Percentiles rank a stretch among this genome's conserved stretches.
Conservation (phyloP, 2,329 filamentous ascomycete species). For the Alternaria rosae region DNA sequence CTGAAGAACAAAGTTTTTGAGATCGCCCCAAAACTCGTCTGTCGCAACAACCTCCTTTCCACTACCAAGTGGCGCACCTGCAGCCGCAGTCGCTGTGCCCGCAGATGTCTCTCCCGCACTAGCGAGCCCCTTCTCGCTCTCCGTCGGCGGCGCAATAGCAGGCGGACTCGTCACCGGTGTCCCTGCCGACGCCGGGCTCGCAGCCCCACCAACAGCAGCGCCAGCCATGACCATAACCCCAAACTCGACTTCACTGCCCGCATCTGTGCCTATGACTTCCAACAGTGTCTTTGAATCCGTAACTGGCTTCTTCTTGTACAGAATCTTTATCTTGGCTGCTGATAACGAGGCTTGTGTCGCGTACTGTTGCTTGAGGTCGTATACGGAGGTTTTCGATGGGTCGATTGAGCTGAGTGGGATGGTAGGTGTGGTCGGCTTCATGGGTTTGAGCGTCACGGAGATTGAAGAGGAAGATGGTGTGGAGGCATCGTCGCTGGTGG, state of each 20-base stretch:
- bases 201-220: conserved; percentile 53
- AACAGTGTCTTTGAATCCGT: conserved; percentile 77
- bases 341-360: conserved; percentile 66
- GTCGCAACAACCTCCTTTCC: conserved; percentile 69
- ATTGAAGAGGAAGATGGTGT: conserved; percentile 51
- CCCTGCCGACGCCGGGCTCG: conserved; percentile 43
- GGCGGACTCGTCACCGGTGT: conserved; percentile 57
- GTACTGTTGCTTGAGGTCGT: conserved; percentile 78
- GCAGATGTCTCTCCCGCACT: conserved; percentile 12
- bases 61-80: conserved; percentile 60
- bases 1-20: conserved; percentile 81
- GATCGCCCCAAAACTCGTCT: conserved; percentile 84
- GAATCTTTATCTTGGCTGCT: conserved; percentile 78
- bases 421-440: conserved; percentile 69
- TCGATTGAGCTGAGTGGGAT: conserved; percentile 68
- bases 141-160: conserved; percentile 62
- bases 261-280: conserved; percentile 70
- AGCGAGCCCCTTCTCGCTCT: conserved; percentile 54
- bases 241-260: conserved; percentile 70
- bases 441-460: conserved; percentile 73
- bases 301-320: conserved; percentile 87
- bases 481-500: conserved; percentile 50
- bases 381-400: conserved; percentile 73
- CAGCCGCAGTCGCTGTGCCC: conserved; percentile 40
- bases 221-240: conserved; percentile 86